Evolutionary conservation across 228 moss, liverwort and hornwort species (phyloP), one percentile per base, ranked within the genome.

Genomic region (Sphagnum magellanicum): DNA sequence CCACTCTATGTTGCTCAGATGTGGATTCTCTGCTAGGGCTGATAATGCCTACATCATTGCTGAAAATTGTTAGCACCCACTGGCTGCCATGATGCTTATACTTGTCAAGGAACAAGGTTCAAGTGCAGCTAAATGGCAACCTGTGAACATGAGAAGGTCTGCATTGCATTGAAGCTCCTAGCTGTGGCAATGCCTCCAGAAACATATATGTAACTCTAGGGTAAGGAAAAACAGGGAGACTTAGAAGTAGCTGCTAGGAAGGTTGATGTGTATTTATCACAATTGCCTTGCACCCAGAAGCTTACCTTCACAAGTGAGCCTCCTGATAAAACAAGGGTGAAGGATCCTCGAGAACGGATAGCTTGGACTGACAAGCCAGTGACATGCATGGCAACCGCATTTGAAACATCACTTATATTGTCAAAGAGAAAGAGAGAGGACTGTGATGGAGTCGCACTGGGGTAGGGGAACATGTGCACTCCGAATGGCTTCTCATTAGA

Each of bases 281-380:
- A 6, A 70, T 48, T 5, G 48, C 17, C 48, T 6, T 4, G 13
- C 50, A 8, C n/a, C 48, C 74, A 68, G 32, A 32, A 32, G 32
- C 32, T 32, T n/a, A 88, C 87, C 75, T 84, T 75, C 52, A 88
- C 81, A 63, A 88, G 81, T 4, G 87, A 88, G 9, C 84, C 87
- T 69, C 87, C 87, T 12, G 84, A 88, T 49, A 88, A 79, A 52
- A 81, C 84, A 66, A 87, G 73, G 9, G 87, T 73, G 47, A 88
- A 88, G 50, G 6, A 61, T 52, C 84, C 81, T 6, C 74, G 63
- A n/a, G 73, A 61, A 46, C 83, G 67, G 63, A 88, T 81, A 14
- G 84, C 76, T 49, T 88, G 84, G 69, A 63, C 73, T 63, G 79
- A 84, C 11, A 84, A 74, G 63, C 51, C 71, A 70, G 81, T 81